Evolutionary conservation across 106 monocot species (phyloP), one percentile per base, ranked within the genome.

Genomic region (Chionographis japonica): DNA sequence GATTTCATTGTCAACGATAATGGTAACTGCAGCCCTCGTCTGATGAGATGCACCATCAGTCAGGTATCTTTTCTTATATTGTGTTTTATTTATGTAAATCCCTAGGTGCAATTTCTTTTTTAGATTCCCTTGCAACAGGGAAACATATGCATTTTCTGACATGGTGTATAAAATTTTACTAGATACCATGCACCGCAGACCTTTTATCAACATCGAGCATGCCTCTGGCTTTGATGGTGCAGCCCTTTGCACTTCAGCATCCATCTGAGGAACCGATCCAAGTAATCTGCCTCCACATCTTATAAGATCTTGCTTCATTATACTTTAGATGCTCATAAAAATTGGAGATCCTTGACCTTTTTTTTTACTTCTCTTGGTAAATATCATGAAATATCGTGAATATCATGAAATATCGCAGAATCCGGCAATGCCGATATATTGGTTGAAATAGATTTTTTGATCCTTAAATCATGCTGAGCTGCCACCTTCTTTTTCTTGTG

Each of bases 41-140:
- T 90, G 67, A 99, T 99, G 93, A 79, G 98, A 56, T 93, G 93
- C 65, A 93, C 98, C n/a, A 74, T 99, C 35, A 84, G 85, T 84
- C 98, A 93, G 90, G 98, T 93, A 69, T 62, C 10, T 9, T 43
- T 52, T 56, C 4, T 11, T 13, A 4, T 6, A 18, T 55, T 15
- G 4, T 56, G 14, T 10, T 12, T 40, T 52, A 12, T 39, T 17
- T 59, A 20, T 27, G 8, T 61, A 6, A 13, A 59, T 61, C 66
- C 0, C 27, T 27, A 52, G 38, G 20, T 43, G 19, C 14, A 12
- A 56, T 36, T 1, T 66, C 15, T 73, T 54, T 41, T 27, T 27
- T 0, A 27, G 27, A 27, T 27, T 27, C 27, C 27, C 27, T 27
- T 27, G 27, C 27, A 27, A 27, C 27, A 27, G 27, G 27, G 37